Evolutionary conservation across 805 yeast genomes (phyloP), one percentile per base, ranked within the genome.

Genomic region (Metschnikowia drakensbergensis): DNA sequence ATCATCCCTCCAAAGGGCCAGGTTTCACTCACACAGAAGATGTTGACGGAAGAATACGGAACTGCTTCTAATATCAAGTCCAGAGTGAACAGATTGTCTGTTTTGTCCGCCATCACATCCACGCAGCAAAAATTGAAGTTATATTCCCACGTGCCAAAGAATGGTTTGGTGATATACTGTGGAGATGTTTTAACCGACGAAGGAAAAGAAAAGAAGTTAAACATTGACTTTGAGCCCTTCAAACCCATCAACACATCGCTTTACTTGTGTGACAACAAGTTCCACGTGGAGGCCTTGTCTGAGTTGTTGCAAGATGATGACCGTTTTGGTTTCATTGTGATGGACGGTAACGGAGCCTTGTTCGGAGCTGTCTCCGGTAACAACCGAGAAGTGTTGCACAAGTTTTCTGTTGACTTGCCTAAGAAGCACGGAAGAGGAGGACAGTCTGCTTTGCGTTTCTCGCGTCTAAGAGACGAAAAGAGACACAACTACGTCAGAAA

Each of bases 351-450:
- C 69, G 99, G 99, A 52, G 88, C 97, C 3, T 76, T 94, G 58
- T 94, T 94, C 60, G 99, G 99, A 72, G 80, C 95, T 17, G 82
- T 94, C 48, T 83, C 95, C 39, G 99, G 99, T 68, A 94, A 94
- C 75, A 91, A 96, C 41, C 86, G 99, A 77, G 97, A 94, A 54
- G 88, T 94, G 39, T 77, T 94, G 64, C 96, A 92, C 72, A 94
- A 94, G 72, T 94, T 94, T 73, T 86, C 76, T 1, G 99, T 94
- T 48, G 99, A 94, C 71, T 78, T 94, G 62, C 99, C 99, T 62
- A 94, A 94, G 78, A 94, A 94, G 88, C 99, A 94, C 79, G 99
- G 99, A 64, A 87, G 99, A 81, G 99, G 99, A 87, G 99, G 99
- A 86, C 99, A 94, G 77, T 94, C 99, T 54, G 99, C 99, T 39